A percentile compares a stretch with the other conserved stretches of the same genome.
These are phyloP conservation scores for Cochlearia excelsa DNA, from an alignment of 345 rosid species.

Conservation along the genomic window DNA sequence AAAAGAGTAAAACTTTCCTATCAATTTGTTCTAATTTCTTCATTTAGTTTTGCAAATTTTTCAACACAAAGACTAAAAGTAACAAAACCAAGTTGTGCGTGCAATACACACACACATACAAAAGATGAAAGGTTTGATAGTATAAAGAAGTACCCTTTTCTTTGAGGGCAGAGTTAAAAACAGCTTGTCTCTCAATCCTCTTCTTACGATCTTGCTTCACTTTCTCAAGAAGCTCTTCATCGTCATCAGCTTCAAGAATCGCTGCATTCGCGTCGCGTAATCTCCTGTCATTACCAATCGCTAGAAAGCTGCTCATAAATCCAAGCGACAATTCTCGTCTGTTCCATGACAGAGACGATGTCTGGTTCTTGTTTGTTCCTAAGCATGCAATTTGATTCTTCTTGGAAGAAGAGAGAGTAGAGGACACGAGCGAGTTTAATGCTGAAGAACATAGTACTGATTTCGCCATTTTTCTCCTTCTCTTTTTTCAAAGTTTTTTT, in stretches of 20 bases:
- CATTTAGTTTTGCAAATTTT: neutral
- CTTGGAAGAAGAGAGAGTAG: slow-evolving; percentile 24
- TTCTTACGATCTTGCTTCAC: slow-evolving; percentile 78
- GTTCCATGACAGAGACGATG: slow-evolving; percentile 35
- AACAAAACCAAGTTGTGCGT: neutral
- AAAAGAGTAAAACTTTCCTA: slow-evolving; percentile 1
- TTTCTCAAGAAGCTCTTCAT: slow-evolving; percentile 78
- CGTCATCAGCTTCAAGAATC: slow-evolving; percentile 89
- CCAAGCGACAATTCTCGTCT: slow-evolving; percentile 56
- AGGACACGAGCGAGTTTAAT: slow-evolving; percentile 19
- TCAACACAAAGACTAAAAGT: neutral
- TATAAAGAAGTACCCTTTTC: slow-evolving; percentile 57
- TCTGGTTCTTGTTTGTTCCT: slow-evolving; percentile 35
- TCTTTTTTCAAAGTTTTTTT: neutral
- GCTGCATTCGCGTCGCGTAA: slow-evolving; percentile 58
- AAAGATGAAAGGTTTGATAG: neutral
- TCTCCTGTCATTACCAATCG: slow-evolving; percentile 37
- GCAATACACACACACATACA: neutral
- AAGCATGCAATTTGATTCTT: slow-evolving; percentile 33
- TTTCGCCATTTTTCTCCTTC: slow-evolving; percentile 24
- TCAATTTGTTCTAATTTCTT: neutral
- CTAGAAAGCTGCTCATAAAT: slow-evolving; percentile 48
- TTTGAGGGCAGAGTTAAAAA: slow-evolving; percentile 59
- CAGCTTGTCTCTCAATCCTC: slow-evolving; percentile 83
- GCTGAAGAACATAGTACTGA: slow-evolving; percentile 28